Base-by-base conservation (phyloP, 768 basidiomycete genomes). In the Lactarius vividus region DNA sequence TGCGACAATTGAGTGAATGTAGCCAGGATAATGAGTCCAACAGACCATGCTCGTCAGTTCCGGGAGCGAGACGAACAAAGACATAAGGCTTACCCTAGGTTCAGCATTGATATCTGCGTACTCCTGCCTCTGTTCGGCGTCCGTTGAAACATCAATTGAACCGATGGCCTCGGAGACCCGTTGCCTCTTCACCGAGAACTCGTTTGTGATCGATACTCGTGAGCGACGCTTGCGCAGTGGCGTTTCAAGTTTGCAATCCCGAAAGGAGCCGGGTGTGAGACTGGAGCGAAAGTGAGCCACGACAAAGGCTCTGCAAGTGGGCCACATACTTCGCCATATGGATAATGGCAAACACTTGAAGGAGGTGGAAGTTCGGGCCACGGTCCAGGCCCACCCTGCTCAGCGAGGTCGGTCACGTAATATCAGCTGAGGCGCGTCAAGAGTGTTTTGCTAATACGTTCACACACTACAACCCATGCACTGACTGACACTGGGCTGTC, bases 121-220 rank as follows among this genome's bases (percentile, higher is more conserved):
- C 39, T 69, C 68, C 44, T 59, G 61, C 57, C 62, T 61, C 46
- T 61, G 59, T 23, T 53, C 59, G 15, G 49, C 44, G 26, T 53
- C 59, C 4, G 65, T 42, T 28, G 67, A 62, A 15, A 69, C 58
- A 39, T 69, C 46, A 28, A 59, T 69, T 3, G 54, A 63, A n/a
- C 61, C 53, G 35, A 69, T 63, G 35, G 67, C 60, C 31, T 66
- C 67, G 29, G 67, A 68, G 40, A 69, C 57, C 31, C 68, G 65
- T 44, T 69, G 68, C 31, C 68, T 62, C 66, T 69, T 69, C 52
- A 55, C 66, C 33, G 68, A 69, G 61, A 69, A 69, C 59, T 69
- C 66, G 59, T 69, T 69, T n/a, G 66, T 69, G 59, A 69, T 69
- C 46, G 68, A 69, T 56, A 31, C 33, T 63, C 68, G 56, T 31